These are phyloP conservation scores for Ramularia endophylla DNA, from an alignment of 2,329 filamentous ascomycete genomes.

Conservation along the genomic window DNA sequence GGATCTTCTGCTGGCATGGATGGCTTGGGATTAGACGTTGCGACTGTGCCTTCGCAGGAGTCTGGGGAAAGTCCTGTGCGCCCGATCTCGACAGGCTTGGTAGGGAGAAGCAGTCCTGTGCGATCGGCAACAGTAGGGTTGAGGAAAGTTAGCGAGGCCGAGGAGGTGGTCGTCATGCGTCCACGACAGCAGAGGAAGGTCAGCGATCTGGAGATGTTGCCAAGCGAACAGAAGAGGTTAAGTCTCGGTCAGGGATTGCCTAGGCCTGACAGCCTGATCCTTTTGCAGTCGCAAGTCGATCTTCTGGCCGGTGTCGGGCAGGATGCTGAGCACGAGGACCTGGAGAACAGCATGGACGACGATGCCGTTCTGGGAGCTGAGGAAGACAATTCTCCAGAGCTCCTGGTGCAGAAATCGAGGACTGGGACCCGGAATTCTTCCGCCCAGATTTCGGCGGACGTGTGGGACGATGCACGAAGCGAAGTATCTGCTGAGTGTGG, in stretches of 20 bases:
- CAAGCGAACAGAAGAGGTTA: slow-evolving; percentile 16
- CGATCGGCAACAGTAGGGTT: background rate
- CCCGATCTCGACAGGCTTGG: too few species aligned
- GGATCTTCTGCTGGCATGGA: slow-evolving; percentile 4
- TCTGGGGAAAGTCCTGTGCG: too few species aligned
- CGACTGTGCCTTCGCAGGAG: slow-evolving; percentile 4
- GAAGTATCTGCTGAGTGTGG: slow-evolving; percentile 20
- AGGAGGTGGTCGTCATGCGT: slow-evolving; percentile 1
- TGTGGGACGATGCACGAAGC: slow-evolving; percentile 18
- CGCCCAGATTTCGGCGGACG: too few species aligned
- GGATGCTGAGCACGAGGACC: slow-evolving; percentile 3
- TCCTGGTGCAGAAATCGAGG: too few species aligned
- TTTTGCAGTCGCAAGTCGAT: background rate
- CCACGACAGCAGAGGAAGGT: slow-evolving; percentile 19
- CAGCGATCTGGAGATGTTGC: slow-evolving; percentile 22
- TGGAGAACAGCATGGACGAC: background rate
- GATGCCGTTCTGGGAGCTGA: too few species aligned
- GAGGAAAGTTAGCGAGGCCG: slow-evolving; percentile 1
- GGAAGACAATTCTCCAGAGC: too few species aligned
- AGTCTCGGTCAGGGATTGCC: slow-evolving; percentile 5
- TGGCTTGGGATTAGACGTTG: slow-evolving; percentile 3
- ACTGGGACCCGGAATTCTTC: too few species aligned
- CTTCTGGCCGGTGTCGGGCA: background rate
- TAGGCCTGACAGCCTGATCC: slow-evolving; percentile 4
- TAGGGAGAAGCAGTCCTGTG: background rate